Evolutionary conservation across 164 flowering plant genomes (phyloP).

Genomic region (Malania oleifera): DNA sequence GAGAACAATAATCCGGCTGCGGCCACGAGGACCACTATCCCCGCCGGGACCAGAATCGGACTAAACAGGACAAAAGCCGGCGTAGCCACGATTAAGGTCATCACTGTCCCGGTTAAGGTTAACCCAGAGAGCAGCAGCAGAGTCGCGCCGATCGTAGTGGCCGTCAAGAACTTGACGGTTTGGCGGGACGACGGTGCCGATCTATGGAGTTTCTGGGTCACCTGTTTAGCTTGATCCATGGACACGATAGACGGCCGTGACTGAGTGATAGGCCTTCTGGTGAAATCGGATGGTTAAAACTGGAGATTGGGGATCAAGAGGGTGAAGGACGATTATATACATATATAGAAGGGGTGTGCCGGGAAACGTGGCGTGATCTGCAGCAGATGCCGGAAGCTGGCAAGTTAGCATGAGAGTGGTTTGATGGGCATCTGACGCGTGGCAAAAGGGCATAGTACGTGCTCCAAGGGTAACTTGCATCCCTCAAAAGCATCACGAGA

Average conservation of each 20-base stretch:
- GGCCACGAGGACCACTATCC: slow-evolving; percentile 21
- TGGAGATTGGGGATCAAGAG: neutral
- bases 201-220: slow-evolving; percentile 15
- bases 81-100: slow-evolving; percentile 36
- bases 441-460: too few species aligned
- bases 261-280: too few species aligned
- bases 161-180: slow-evolving; percentile 36
- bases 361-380: too few species aligned
- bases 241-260: neutral
- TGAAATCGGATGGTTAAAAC: neutral
- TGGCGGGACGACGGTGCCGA: slow-evolving; percentile 21
- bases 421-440: too few species aligned
- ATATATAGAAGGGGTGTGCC: too few species aligned
- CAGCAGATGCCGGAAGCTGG: too few species aligned
- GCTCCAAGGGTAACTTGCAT: too few species aligned
- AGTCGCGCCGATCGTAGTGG: slow-evolving; percentile 27
- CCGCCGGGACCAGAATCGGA: slow-evolving; percentile 52
- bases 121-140: slow-evolving; percentile 38
- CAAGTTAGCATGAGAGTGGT: too few species aligned
- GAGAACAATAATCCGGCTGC: slow-evolving; percentile 43
- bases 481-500: too few species aligned
- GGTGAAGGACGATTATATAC: neutral
- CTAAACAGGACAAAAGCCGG: slow-evolving; percentile 50
- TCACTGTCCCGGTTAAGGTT: slow-evolving; percentile 41
- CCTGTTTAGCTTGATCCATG: slow-evolving; percentile 16